Evolutionary conservation across 331 rosid genomes (phyloP), one percentile per base, ranked within the genome.

Genomic region (Acacia pycnantha): DNA sequence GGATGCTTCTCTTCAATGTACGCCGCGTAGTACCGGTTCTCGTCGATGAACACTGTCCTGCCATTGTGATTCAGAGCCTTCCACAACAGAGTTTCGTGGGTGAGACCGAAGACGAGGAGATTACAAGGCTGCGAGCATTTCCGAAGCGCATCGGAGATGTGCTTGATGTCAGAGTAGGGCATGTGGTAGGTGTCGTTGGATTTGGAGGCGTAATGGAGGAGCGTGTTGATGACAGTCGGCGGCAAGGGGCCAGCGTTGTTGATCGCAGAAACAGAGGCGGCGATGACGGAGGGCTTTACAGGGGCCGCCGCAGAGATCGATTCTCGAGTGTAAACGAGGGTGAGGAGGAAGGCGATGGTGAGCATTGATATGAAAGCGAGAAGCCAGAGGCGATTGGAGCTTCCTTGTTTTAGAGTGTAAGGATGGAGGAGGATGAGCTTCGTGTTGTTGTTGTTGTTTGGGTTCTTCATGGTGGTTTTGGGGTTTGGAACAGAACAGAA

Each of bases 361-460:
- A 87, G 89, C 84, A 90, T 61, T 0, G 95, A 90, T 48, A 88
- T 33, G 85, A 89, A 82, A 75, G 91, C 91, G 0, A 92, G 80
- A 50, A 92, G 94, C 96, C 93, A 91, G 50, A 93, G 77, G 27
- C 92, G 92, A 54, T 90, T 90, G 71, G 97, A 91, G 87, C 65
- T 84, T 51, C 96, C 96, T 81, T 93, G 97, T 69, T 93, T 93
- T 69, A 88, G 97, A 77, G 91, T 91, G 79, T 93, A 93, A 6
- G 97, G 97, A 31, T 93, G 97, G 86, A 93, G 93, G 31, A 93
- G 94, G 76, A 93, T 93, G 41, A 93, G 89, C 81, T 91, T 93
- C 16, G 97, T 91, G 88, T 91, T 91, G 51, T 82, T 91, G 47
- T 82, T 71, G 7, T 24, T 47, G 31, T 15, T 86, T 61, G 61